Base-by-base conservation (phyloP, 2,329 filamentous ascomycete species). In the Exserohilum rostratum region DNA sequence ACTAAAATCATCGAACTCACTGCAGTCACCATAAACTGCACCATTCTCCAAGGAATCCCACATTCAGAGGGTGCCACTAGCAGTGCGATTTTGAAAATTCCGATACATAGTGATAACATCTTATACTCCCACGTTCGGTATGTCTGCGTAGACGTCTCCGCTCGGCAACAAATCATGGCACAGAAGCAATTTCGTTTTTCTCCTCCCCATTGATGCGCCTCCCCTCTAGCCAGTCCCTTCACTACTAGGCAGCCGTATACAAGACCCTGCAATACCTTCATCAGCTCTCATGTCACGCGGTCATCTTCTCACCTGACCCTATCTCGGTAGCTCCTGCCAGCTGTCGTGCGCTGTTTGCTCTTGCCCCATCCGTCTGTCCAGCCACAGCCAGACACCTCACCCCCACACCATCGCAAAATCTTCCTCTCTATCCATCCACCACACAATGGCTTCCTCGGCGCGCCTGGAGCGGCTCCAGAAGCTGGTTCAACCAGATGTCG, bases 401-500 rank as follows among this genome's bases (percentile, higher is more conserved):
- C 43, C 35, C 13, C 18, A 37, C 48, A 25, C 42, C 12, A 9
- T 38, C 18, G 9, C 48, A 46, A 43, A 39, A 48, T 38, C 35
- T 13, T 17, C 22, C 15, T 20, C 13, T 12, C n/a, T 37, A 49
- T 15, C 39, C 51, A 38, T n/a, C 27, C 29, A n/a, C 10, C 5
- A 38, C 52, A 61, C 20, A 39, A 72, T 72, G 70, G 48, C 60
- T 20, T 51, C 55, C 6, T 43, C 59, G 6, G 58, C 58, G 11
- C 67, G 67, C 18, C 61, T 74, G 10, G 56, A 64, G 29, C 67
- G 65, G 5, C 60, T 74, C 9, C 52, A 52, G 35, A 55, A 54
- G 38, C 54, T 67, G 5, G 37, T 66, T 0, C 46, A 67, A 25
- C 30, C 50, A 22, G 65, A 74, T 38, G 29, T 74, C 5, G 50